Base-by-base conservation (phyloP, 805 yeast species). In the Candida endomychidarum region DNA sequence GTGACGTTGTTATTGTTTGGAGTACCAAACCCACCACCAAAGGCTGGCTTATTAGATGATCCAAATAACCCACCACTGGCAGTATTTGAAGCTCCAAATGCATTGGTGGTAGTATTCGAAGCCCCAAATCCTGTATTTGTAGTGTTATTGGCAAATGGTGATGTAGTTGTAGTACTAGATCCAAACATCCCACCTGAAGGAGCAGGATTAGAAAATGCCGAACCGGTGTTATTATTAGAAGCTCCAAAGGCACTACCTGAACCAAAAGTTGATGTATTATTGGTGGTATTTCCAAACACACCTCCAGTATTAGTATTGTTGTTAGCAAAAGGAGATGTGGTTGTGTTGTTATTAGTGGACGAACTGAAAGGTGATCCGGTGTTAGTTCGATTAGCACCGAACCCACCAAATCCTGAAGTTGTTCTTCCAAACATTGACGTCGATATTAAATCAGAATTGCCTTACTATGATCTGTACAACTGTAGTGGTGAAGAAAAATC, bases 341-440 rank as follows among this genome's bases (percentile, higher is more conserved):
- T 49, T 40, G 52, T 56, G 37, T 52, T 41, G 47, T 45, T 47
- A 40, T 48, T 48, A 17, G 50, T 49, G 16, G 53, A 34, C 9
- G 65, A 47, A 26, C 70, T 70, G 51, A 69, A 67, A 4, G 70
- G 66, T 8, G 75, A 60, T 5, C 54, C 52, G 23, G 58, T 51
- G 42, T 52, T 57, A 34, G 41, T 27, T 11, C 51, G 43, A 24
- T 47, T 41, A 45, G 48, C 45, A 22, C 68, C 65, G 48, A 67
- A 72, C 21, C 80, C 80, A 9, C 80, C 80, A 54, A 76, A 76
- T 14, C 81, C 81, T 34, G 76, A 65, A 10, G 67, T 59, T 16
- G 70, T 51, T 34, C 74, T 56, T 34, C 80, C 78, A 63, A 77
- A 76, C 80, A 76, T 52, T 35, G 19, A 17, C n/a, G n/a, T n/a